A percentile compares a stretch with the other conserved stretches of the same genome.
Evolutionary conservation across 1,139 yeast genomes (phyloP).

Genomic region (Blastobotrys petasosporus): DNA sequence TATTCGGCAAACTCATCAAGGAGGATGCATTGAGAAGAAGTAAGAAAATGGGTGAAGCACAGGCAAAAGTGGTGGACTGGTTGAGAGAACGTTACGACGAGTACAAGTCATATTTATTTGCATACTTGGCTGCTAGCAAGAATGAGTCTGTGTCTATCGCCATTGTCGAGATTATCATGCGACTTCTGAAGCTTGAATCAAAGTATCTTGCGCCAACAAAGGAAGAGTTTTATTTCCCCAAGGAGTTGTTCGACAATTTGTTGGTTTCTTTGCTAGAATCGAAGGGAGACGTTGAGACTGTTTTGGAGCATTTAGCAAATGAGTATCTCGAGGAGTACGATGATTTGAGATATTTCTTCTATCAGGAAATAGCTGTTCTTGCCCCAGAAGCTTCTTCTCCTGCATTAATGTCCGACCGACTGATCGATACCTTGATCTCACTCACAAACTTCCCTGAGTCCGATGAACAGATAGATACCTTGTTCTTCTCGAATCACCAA

Average conservation of each 20-base stretch:
- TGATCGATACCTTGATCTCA: slow-evolving; percentile 13
- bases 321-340: slow-evolving; percentile 44
- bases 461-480: slow-evolving; percentile 28
- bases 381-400: slow-evolving; percentile 9
- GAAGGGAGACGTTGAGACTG: slow-evolving; percentile 37
- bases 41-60: slow-evolving; percentile 34
- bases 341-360: slow-evolving; percentile 31
- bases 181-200: slow-evolving; percentile 57
- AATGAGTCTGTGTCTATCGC: slow-evolving; percentile 46
- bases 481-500: slow-evolving; percentile 36
- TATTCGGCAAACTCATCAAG: slow-evolving; percentile 53
- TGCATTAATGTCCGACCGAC: slow-evolving; percentile 12
- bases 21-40: slow-evolving; percentile 41
- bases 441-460: slow-evolving; percentile 22
- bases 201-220: slow-evolving; percentile 42
- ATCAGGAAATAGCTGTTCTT: slow-evolving; percentile 20
- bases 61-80: slow-evolving; percentile 46
- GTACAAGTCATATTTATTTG: slow-evolving; percentile 45
- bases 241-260: slow-evolving; percentile 46
- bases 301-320: slow-evolving; percentile 55
- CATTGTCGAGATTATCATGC: slow-evolving; percentile 54
- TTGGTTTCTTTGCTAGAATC: slow-evolving; percentile 41
- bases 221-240: slow-evolving; percentile 59
- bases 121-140: slow-evolving; percentile 27
- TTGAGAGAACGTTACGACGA: slow-evolving; percentile 51